Percentiles rank a stretch among this genome's conserved stretches.
phyloP scores from a whole-genome alignment of 2,329 filamentous ascomycete genomes.

The Xylaria sp. region DNA sequence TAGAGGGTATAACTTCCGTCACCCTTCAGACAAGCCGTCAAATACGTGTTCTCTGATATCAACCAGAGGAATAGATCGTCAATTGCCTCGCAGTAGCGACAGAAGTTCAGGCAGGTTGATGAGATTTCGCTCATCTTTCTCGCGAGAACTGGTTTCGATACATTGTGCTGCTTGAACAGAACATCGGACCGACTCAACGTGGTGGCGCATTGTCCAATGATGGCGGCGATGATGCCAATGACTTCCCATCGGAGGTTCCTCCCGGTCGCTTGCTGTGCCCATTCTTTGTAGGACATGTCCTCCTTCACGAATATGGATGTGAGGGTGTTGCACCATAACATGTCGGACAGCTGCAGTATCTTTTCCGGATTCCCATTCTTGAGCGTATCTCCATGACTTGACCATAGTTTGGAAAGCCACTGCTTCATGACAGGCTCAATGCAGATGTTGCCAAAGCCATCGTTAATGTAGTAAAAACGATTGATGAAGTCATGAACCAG shows the following conservation, averaged over 20 bases:
- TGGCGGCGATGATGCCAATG: conserved; percentile 31
- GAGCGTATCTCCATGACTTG: conserved; percentile 28
- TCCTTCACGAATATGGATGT: conserved; percentile 27
- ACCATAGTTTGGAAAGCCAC: conserved; percentile 31
- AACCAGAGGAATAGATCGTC: conserved; percentile 34
- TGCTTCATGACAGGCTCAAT: conserved; percentile 31
- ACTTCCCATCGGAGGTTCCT: conserved; percentile 34
- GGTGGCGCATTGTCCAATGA: conserved; percentile 28
- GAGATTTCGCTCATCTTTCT: conserved; percentile 30
- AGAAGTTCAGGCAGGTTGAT: conserved; percentile 30
- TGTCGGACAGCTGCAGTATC: conserved; percentile 31
- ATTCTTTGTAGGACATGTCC: conserved; percentile 28
- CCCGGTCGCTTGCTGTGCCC: conserved; percentile 29
- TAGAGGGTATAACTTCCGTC: conserved; percentile 30
- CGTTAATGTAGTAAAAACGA: conserved; percentile 28
- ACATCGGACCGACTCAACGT: conserved; percentile 27
- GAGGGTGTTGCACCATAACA: conserved; percentile 34
- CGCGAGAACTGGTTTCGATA: conserved; percentile 26
- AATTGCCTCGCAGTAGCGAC: conserved; percentile 31
- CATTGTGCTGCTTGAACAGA: conserved; percentile 27
- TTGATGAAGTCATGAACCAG: conserved; percentile 30
- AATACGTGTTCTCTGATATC: conserved; percentile 24
- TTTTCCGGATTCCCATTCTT: conserved; percentile 31
- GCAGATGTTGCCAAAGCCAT: conserved; percentile 27
- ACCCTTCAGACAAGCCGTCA: conserved; percentile 27